These are phyloP conservation scores for Raphanus raphanistrum DNA, from an alignment of 345 rosid species.

Conservation along the genomic window DNA sequence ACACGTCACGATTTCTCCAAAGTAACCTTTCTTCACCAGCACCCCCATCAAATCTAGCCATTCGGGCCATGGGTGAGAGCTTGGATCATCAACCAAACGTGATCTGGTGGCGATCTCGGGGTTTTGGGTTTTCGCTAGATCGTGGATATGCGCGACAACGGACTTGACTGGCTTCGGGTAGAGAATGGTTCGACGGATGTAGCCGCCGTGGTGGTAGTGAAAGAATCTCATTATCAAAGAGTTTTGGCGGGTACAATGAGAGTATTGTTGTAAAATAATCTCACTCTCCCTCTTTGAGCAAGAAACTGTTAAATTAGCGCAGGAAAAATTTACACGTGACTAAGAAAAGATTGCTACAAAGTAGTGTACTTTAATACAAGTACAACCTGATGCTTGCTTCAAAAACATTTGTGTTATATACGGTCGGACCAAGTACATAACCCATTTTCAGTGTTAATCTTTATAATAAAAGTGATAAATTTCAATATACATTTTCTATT, in stretches of 20 bases:
- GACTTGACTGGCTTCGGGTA: slow-evolving; percentile 17
- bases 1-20: slow-evolving; percentile 47
- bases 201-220: slow-evolving; percentile 1
- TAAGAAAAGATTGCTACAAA: no score
- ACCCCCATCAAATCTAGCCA: slow-evolving; percentile 72
- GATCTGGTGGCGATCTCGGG: slow-evolving; percentile 30
- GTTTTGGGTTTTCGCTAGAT: slow-evolving; percentile 26
- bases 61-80: slow-evolving; percentile 80
- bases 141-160: slow-evolving; percentile 41
- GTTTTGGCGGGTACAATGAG: slow-evolving; percentile 6
- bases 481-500: not conserved
- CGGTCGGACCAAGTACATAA: not conserved
- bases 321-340: no score
- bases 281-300: no score
- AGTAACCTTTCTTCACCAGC: slow-evolving; percentile 60
- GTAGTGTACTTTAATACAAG: no score
- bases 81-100: slow-evolving; percentile 33
- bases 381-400: no score
- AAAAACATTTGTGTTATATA: no score
- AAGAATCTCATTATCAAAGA: slow-evolving; percentile 42
- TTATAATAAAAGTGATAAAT: not conserved
- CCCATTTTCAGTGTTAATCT: not conserved
- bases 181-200: slow-evolving; percentile 22
- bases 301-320: no score
- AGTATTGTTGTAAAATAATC: not conserved